These are phyloP conservation scores for Leptographium galeiforme DNA, from an alignment of 2,329 filamentous ascomycete species.

Conservation along the genomic window DNA sequence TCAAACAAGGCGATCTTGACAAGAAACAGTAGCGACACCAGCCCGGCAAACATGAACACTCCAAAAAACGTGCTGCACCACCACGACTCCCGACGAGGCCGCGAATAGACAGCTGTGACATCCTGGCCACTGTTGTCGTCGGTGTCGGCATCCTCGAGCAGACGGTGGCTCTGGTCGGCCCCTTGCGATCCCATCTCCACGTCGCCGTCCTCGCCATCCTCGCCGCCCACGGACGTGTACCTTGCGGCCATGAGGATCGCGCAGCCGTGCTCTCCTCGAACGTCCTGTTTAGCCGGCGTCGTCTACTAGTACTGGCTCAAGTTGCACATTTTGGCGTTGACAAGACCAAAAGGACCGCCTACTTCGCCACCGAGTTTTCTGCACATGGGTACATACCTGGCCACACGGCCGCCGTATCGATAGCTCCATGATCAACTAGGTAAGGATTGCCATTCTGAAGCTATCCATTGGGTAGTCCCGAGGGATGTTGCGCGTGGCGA, in stretches of 20 bases:
- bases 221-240: neutral
- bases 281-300: neutral
- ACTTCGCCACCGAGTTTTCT: neutral
- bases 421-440: neutral
- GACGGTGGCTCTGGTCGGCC: neutral
- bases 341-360: neutral
- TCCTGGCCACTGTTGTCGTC: neutral
- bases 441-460: neutral
- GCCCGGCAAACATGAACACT: neutral
- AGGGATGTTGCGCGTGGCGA: neutral
- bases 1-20: slow-evolving; percentile 9
- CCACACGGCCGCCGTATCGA: neutral
- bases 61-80: slow-evolving; percentile 2
- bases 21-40: slow-evolving; percentile 8
- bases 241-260: neutral
- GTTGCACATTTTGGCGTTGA: neutral
- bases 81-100: neutral
- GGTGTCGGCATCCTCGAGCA: neutral
- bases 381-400: neutral
- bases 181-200: neutral
- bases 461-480: neutral
- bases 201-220: neutral
- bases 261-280: too few relatives aligned
- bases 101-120: neutral
- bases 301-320: neutral